phyloP scores from a whole-genome alignment of 257 asterid genomes.

The Solanum lycopersicoides region DNA sequence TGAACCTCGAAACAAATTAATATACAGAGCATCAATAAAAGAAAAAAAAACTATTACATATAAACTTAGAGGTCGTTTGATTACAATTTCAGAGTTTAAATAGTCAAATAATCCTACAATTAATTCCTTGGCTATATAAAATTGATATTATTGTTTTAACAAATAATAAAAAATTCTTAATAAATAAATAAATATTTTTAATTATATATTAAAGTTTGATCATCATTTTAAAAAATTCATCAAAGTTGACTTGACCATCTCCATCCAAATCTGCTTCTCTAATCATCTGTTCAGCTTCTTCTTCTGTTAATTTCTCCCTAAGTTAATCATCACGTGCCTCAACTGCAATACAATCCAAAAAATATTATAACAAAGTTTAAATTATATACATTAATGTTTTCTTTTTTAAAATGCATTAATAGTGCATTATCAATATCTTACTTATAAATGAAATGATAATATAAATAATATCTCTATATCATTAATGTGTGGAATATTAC shows the following conservation, averaged over 20 bases:
- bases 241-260: conserved; percentile 42
- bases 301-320: conserved; percentile 31
- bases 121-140: neutral
- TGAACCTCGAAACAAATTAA: accelerated
- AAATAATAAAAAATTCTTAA: neutral
- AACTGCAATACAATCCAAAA: conserved; percentile 9
- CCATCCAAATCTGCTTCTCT: conserved; percentile 38
- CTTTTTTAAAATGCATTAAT: too few relatives aligned
- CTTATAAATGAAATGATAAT: neutral
- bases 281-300: conserved; percentile 37
- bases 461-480: neutral
- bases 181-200: neutral
- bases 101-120: neutral
- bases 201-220: conserved; percentile 12
- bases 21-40: too few relatives aligned
- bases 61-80: neutral
- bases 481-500: neutral
- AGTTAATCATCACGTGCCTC: conserved; percentile 36
- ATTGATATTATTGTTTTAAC: neutral
- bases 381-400: neutral
- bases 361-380: too few relatives aligned
- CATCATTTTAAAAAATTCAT: conserved; percentile 39
- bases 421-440: neutral
- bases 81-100: neutral
- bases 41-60: neutral